Conservation (phyloP, 768 basidiomycete genomes). For the Tulasnella sp. region DNA sequence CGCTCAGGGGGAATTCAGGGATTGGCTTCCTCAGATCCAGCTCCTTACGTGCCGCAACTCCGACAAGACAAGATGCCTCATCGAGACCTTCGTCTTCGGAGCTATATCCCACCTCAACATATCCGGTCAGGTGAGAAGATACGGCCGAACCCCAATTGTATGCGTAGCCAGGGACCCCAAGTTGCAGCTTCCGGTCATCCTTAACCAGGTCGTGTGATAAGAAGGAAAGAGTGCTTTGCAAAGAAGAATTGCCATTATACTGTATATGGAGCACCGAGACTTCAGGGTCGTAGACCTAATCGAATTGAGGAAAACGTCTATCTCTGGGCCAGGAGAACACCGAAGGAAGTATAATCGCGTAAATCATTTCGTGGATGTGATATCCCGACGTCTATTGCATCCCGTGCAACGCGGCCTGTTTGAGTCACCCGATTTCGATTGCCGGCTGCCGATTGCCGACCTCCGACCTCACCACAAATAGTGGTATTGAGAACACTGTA, state of each 20-base stretch:
- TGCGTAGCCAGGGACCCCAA: slow-evolving; percentile 72
- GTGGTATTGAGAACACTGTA: too few relatives aligned
- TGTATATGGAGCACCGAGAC: slow-evolving; percentile 58
- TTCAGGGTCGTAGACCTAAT: slow-evolving; percentile 71
- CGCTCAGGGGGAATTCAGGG: slow-evolving; percentile 51
- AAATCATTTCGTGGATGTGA: slow-evolving; percentile 69
- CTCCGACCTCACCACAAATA: too few relatives aligned
- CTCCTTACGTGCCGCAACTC: slow-evolving; percentile 61
- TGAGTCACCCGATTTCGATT: too few relatives aligned
- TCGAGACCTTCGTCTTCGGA: slow-evolving; percentile 41
- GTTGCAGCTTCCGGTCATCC: slow-evolving; percentile 61
- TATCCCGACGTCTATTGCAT: slow-evolving; percentile 59
- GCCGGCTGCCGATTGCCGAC: too few relatives aligned
- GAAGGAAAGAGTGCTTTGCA: slow-evolving; percentile 52
- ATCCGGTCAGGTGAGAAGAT: slow-evolving; percentile 43
- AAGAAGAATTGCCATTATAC: slow-evolving; percentile 52
- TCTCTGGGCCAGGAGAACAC: background rate
- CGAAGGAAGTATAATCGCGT: too few relatives aligned
- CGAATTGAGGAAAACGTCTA: background rate
- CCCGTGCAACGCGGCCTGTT: too few relatives aligned
- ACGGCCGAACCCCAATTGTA: slow-evolving; percentile 56
- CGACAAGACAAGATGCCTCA: slow-evolving; percentile 52
- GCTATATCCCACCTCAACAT: slow-evolving; percentile 26
- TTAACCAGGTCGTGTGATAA: slow-evolving; percentile 70
- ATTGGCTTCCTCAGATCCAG: slow-evolving; percentile 51